Conservation (phyloP, 2,329 filamentous ascomycete genomes). For the Fusarium brachygibbosum region DNA sequence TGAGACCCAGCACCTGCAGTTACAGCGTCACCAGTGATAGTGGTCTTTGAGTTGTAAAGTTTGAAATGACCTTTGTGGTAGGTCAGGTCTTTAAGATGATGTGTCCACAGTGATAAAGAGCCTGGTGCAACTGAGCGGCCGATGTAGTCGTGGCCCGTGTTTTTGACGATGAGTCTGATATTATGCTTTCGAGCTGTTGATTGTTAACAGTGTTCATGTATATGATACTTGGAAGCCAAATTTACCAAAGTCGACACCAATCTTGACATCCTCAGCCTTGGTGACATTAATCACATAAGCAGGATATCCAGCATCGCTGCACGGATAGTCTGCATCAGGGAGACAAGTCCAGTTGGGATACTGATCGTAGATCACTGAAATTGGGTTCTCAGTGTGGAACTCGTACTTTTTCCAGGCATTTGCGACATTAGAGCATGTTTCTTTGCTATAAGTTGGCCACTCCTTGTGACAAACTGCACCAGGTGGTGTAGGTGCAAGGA, state of each 20-base stretch:
- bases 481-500: constrained; percentile 59
- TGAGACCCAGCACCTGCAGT: constrained; percentile 67
- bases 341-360: constrained; percentile 66
- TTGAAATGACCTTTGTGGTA: constrained; percentile 58
- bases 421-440: constrained; percentile 49
- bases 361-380: constrained; percentile 56
- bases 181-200: constrained; percentile 57
- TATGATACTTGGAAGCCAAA: fast-evolving
- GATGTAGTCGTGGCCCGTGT: constrained; percentile 59
- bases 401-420: constrained; percentile 50
- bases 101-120: constrained; percentile 67
- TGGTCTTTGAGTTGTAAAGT: constrained; percentile 56
- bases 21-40: constrained; percentile 63
- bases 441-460: constrained; percentile 46
- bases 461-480: constrained; percentile 50
- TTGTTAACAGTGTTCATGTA: background rate
- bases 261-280: constrained; percentile 51
- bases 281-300: constrained; percentile 56
- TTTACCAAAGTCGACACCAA: constrained; percentile 60
- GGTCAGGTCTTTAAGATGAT: constrained; percentile 58
- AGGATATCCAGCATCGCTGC: constrained; percentile 52
- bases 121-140: constrained; percentile 63
- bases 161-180: constrained; percentile 59
- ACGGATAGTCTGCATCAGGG: constrained; percentile 56
- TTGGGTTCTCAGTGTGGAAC: constrained; percentile 49